phyloP scores from a whole-genome alignment of 805 yeast genomes.

The Teunomyces gatunensis region DNA sequence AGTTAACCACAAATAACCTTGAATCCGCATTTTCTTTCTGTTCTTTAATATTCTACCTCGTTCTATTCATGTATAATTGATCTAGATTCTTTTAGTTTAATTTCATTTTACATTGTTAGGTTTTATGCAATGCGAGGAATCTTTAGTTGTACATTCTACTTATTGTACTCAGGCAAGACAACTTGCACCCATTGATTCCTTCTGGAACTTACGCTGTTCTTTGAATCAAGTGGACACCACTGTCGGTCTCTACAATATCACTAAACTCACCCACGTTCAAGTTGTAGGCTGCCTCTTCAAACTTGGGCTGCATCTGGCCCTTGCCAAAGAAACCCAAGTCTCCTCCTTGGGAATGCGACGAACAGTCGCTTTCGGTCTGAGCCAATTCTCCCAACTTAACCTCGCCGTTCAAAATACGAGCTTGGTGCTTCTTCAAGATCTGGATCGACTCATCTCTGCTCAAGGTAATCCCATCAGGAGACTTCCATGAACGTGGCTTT shows the following conservation, averaged over 20 bases:
- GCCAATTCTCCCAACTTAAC: slow-evolving; percentile 71
- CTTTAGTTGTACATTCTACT: not conserved
- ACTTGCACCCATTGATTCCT: no score
- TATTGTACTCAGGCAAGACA: not conserved
- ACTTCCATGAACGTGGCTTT: slow-evolving; percentile 91
- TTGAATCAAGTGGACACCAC: slow-evolving; percentile 87
- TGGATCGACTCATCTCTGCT: slow-evolving; percentile 81
- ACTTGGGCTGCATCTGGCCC: slow-evolving; percentile 94
- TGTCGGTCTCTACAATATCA: slow-evolving; percentile 80
- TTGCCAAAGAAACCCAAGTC: slow-evolving; percentile 86
- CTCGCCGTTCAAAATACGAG: slow-evolving; percentile 61
- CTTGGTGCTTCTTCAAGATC: slow-evolving; percentile 55
- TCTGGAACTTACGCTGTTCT: slow-evolving; percentile 58
- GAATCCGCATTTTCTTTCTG: no score
- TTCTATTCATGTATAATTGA: no score
- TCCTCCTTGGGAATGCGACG: slow-evolving; percentile 83
- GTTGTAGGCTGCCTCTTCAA: slow-evolving; percentile 83
- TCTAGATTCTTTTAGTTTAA: no score
- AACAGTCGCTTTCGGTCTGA: slow-evolving; percentile 80
- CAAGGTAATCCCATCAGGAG: slow-evolving; percentile 65
- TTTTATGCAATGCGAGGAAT: not conserved
- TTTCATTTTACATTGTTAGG: no score
- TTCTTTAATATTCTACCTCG: no score
- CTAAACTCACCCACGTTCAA: slow-evolving; percentile 81
- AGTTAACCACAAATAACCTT: no score